phyloP scores from a whole-genome alignment of 805 yeast genomes.

The Metschnikowia continentalis region DNA sequence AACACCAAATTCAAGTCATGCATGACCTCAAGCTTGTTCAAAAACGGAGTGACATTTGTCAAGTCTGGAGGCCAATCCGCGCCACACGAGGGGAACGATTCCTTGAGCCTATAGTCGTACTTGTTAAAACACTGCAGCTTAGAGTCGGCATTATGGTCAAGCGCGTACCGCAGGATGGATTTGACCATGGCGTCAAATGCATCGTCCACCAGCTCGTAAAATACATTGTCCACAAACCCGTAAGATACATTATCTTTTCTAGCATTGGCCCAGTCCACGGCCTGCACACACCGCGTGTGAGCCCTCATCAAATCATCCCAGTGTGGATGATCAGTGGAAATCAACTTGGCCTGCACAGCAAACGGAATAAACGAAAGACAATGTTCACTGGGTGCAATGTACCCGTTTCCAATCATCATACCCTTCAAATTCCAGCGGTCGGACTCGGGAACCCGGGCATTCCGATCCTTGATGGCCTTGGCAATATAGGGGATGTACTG shows the following conservation, averaged over 20 bases:
- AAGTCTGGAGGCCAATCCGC: slow-evolving; percentile 83
- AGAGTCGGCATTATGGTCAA: slow-evolving; percentile 23
- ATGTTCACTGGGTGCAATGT: slow-evolving; percentile 88
- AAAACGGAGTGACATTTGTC: slow-evolving; percentile 45
- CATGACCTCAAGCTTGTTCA: slow-evolving; percentile 44
- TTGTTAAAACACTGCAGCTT: slow-evolving; percentile 66
- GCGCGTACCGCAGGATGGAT: slow-evolving; percentile 31
- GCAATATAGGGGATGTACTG: slow-evolving; percentile 92
- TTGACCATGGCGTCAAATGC: slow-evolving; percentile 48
- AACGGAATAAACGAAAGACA: slow-evolving; percentile 76
- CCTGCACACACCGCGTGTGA: slow-evolving; percentile 60
- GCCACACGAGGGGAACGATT: slow-evolving; percentile 83
- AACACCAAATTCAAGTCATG: slow-evolving; percentile 47
- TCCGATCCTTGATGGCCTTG: slow-evolving; percentile 49
- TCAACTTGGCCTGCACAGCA: slow-evolving; percentile 53
- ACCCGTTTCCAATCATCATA: slow-evolving; percentile 83
- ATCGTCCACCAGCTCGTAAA: slow-evolving; percentile 6
- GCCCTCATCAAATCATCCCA: slow-evolving; percentile 41
- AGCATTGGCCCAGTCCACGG: slow-evolving; percentile 28
- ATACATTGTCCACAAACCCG: not conserved
- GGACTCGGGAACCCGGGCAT: slow-evolving; percentile 22
- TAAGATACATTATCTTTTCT: slow-evolving; percentile 10
- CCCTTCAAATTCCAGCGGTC: slow-evolving; percentile 50
- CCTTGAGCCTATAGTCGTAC: slow-evolving; percentile 72
- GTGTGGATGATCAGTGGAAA: slow-evolving; percentile 37